Evolutionary conservation across 1,139 yeast genomes (phyloP), one percentile per base, ranked within the genome.

Genomic region (Debaryomyces nepalensis): DNA sequence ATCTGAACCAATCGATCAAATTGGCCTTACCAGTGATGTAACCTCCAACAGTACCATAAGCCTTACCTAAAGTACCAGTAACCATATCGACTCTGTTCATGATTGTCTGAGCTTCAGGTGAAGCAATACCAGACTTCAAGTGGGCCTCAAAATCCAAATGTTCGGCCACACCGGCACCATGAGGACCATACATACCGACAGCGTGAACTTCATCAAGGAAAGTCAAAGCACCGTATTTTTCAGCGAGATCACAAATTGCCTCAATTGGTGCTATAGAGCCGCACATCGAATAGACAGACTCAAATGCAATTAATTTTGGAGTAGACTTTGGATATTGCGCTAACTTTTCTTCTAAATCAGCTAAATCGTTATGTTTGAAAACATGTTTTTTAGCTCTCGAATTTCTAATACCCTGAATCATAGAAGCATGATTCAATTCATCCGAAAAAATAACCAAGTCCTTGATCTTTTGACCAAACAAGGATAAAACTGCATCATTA

Each of bases 101-200:
- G 32, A 87, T 85, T 11, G 95, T 81, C 42, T 70, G 61, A 38
- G 62, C 54, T 26, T 58, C 58, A 26, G 75, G 73, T n/a, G 81
- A 69, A 6, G 76, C 75, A 50, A 83, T 73, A 55, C 95, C 95
- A 11, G 80, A 61, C 50, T 78, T 72, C 62, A 85, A 77, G 63
- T 90, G 96, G 47, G 83, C 82, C 37, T 87, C 87, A 58, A 89
- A 91, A 66, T 93, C 87, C 59, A 87, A 75, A 64, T 93, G 99
- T 68, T 95, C 99, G 39, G 98, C 97, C 43, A 93, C 98, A 70
- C 99, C 99, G 32, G 97, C 99, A 59, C 99, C 99, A 59, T 88
- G 97, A 47, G 99, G 98, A 58, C 99, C 99, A 64, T 93, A 93
- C 86, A 93, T 81, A 43, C 99, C 99, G 41, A 95, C 98, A 33